Conservation (phyloP, 2,329 filamentous ascomycete species). For the Tetracladium maxilliforme region DNA sequence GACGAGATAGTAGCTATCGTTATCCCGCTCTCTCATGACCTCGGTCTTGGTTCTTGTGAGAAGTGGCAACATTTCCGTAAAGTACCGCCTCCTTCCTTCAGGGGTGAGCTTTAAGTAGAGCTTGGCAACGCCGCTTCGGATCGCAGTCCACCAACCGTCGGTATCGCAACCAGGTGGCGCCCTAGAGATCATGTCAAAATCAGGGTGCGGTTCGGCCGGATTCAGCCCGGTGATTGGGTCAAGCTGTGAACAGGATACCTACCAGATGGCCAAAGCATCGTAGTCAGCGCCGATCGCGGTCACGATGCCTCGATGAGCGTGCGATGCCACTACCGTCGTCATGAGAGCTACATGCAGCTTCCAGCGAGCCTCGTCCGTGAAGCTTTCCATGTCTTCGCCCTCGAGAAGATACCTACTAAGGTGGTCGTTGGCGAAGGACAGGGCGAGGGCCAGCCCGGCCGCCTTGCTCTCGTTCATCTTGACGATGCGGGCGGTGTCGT, state of each 20-base stretch:
- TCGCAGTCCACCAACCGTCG: conserved; percentile 56
- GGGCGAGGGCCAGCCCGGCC: conserved; percentile 57
- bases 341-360: conserved; percentile 63
- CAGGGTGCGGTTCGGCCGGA: neutral
- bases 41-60: conserved; percentile 58
- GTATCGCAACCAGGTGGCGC: conserved; percentile 61
- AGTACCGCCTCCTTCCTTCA: conserved; percentile 63
- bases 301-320: conserved; percentile 60
- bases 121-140: conserved; percentile 66
- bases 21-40: conserved; percentile 51
- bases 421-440: conserved; percentile 64
- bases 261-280: conserved; percentile 70
- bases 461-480: conserved; percentile 53
- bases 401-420: conserved; percentile 63
- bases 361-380: conserved; percentile 56
- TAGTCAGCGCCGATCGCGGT: conserved; percentile 63
- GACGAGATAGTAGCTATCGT: conserved; percentile 65
- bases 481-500: conserved; percentile 45
- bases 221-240: neutral
- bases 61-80: conserved; percentile 60
- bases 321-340: conserved; percentile 63
- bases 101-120: conserved; percentile 58
- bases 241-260: conserved; percentile 16
- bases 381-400: conserved; percentile 48
- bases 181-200: conserved; percentile 27